Base-by-base conservation (phyloP, 1,284 basidiomycete species). In the Trichosporon coremiiforme region DNA sequence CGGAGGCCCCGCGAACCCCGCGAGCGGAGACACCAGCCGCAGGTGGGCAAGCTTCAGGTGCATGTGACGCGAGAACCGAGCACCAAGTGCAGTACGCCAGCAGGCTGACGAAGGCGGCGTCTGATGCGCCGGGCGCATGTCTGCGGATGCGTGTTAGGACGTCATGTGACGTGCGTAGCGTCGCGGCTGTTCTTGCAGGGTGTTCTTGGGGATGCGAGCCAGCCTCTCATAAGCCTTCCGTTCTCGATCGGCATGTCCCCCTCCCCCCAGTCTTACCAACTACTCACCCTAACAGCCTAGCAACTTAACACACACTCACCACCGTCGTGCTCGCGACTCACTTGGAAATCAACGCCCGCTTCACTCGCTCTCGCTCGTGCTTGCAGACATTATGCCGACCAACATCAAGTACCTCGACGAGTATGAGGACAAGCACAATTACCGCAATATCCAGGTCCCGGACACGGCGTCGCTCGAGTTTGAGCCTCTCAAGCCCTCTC, bases 381-480 rank as follows among this genome's bases (percentile, higher is more conserved):
- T 25, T 6, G 17, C 50, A 10, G 50, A 20, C 50, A 57, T 63
- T 17, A 60, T 50, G 53, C 64, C 64, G 31, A 53, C n/a, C 20
- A 53, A 53, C 20, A 68, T 71, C 67, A 36, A 68, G 22, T 71
- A 68, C 47, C 70, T 71, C 8, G 55, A 60, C 35, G 47, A 33
- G 29, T 64, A 68, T 64, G 70, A 71, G 60, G 70, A 71, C 70
- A 71, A 66, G 70, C 70, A 71, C 65, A 15, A 50, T 2, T 66
- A 66, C 65, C 67, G 70, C 15, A 15, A 60, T 12, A 62, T 68
- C n/a, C 70, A 68, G 65, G 70, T 68, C 35, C 70, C 70, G 20
- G 45, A 50, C 20, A 71, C 67, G 6, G 20, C 35, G 17, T 20
- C 67, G 29, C 15, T 71, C 20, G 65, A 62, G 25, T 71, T 68